These are phyloP conservation scores for Kodamaea kaohsiungensis DNA, from an alignment of 805 yeast genomes.

Conservation along the genomic window DNA sequence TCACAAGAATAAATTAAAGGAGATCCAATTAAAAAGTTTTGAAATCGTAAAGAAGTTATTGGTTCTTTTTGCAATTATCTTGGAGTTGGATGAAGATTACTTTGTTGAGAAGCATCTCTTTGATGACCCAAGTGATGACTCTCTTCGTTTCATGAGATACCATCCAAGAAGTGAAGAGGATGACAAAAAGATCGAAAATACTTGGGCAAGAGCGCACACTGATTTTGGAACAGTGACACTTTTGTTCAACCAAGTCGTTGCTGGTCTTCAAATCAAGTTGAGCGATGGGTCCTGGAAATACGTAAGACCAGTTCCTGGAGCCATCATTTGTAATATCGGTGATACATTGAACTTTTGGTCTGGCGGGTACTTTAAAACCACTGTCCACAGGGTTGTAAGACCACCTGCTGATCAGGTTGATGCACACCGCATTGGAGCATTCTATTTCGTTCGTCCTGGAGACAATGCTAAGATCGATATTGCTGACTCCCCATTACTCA, in stretches of 20 bases:
- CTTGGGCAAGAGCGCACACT: constrained; percentile 38
- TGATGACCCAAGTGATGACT: constrained; percentile 36
- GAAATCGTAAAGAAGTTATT: constrained; percentile 26
- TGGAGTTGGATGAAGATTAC: constrained; percentile 34
- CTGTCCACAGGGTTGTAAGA: constrained; percentile 35
- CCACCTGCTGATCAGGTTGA: constrained; percentile 35
- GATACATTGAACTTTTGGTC: constrained; percentile 37
- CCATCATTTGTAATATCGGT: constrained; percentile 36
- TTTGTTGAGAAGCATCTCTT: constrained; percentile 32
- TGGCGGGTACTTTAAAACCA: constrained; percentile 37
- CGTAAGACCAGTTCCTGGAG: constrained; percentile 32
- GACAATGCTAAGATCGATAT: constrained; percentile 28
- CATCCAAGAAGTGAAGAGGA: constrained; percentile 29
- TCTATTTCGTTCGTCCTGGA: constrained; percentile 37
- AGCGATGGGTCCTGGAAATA: constrained; percentile 34
- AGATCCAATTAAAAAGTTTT: constrained; percentile 22
- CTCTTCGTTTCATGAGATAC: constrained; percentile 35
- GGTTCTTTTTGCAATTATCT: constrained; percentile 32
- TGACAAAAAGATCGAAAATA: constrained; percentile 29
- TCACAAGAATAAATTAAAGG: constrained; percentile 21
- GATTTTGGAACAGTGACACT: constrained; percentile 39
- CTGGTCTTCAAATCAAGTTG: constrained; percentile 34
- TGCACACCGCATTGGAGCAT: constrained; percentile 34
- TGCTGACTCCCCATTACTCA: constrained; percentile 33
- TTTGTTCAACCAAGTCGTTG: constrained; percentile 35